These are phyloP conservation scores for Ophiocordyceps sinensis DNA, from an alignment of 2,329 filamentous ascomycete genomes.

Conservation along the genomic window DNA sequence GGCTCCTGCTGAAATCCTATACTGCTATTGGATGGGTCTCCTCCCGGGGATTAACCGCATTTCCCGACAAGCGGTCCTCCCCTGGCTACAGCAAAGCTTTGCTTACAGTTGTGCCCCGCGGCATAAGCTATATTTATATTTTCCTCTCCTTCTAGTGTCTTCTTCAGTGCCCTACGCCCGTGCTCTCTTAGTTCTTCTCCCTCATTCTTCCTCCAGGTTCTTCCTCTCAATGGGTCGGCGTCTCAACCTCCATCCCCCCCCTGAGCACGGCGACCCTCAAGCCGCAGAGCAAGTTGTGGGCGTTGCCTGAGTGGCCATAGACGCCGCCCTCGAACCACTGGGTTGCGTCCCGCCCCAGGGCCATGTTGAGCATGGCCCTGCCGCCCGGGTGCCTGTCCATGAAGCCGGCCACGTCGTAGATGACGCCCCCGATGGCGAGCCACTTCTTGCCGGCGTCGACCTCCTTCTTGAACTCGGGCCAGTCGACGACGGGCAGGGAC, in stretches of 20 bases:
- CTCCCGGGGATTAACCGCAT: too few species aligned
- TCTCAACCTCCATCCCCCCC: constrained; percentile 78
- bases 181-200: too few species aligned
- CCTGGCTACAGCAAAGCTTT: too few species aligned
- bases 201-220: too few species aligned
- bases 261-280: constrained; percentile 80
- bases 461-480: constrained; percentile 52
- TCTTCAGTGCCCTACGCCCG: too few species aligned
- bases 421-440: constrained; percentile 66
- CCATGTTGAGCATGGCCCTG: constrained; percentile 69
- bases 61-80: too few species aligned
- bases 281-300: constrained; percentile 75
- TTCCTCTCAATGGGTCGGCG: too few species aligned
- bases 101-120: too few species aligned
- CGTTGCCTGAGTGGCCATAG: constrained; percentile 78
- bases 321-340: constrained; percentile 87
- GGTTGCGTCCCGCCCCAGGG: constrained; percentile 75
- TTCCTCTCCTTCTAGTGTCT: too few species aligned
- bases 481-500: constrained; percentile 70
- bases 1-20: too few species aligned
- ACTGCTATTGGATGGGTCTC: too few species aligned
- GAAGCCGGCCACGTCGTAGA: constrained; percentile 73
- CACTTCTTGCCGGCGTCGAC: constrained; percentile 62
- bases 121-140: too few species aligned
- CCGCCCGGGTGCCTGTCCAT: constrained; percentile 85